A percentile compares a stretch with the other conserved stretches of the same genome.
Evolutionary conservation across 2,329 filamentous ascomycete genomes (phyloP).

Genomic region (Bipolaris zeicola): DNA sequence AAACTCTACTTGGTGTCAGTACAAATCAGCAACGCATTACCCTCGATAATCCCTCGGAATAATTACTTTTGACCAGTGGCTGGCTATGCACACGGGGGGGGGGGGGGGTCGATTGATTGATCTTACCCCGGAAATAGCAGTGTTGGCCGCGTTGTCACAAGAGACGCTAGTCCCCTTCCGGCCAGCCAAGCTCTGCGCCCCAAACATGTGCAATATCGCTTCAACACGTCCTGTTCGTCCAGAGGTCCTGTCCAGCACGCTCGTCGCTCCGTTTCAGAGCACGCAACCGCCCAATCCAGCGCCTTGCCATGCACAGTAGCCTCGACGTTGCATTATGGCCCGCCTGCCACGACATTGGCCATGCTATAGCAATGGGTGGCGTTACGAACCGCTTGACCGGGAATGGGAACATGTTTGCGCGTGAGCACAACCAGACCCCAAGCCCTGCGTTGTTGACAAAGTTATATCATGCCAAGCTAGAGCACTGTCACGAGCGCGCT

Average conservation of each 20-base stretch:
- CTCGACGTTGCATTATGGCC: neutral
- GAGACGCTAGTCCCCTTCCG: neutral
- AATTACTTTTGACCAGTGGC: neutral
- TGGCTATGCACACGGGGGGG: slow-evolving; percentile 4
- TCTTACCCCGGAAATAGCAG: slow-evolving; percentile 16
- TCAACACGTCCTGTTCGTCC: slow-evolving; percentile 4
- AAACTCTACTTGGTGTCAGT: too few relatives aligned
- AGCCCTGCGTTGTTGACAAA: too few relatives aligned
- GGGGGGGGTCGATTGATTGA: neutral
- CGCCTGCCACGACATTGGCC: neutral
- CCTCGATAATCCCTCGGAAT: neutral
- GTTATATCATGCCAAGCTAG: too few relatives aligned
- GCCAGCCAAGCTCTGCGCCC: neutral
- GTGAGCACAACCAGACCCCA: too few relatives aligned
- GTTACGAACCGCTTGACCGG: too few relatives aligned
- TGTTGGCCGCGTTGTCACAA: slow-evolving; percentile 3
- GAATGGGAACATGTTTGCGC: too few relatives aligned
- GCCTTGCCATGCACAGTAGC: neutral
- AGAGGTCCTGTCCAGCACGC: neutral
- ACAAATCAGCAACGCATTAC: neutral
- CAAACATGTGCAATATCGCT: slow-evolving; percentile 11
- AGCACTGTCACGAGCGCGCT: too few relatives aligned
- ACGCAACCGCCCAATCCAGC: neutral
- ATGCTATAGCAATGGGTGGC: neutral
- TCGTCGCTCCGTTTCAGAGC: neutral